Conservation (phyloP, 2,329 filamentous ascomycete genomes). For the Trichoderma pleuroti region DNA sequence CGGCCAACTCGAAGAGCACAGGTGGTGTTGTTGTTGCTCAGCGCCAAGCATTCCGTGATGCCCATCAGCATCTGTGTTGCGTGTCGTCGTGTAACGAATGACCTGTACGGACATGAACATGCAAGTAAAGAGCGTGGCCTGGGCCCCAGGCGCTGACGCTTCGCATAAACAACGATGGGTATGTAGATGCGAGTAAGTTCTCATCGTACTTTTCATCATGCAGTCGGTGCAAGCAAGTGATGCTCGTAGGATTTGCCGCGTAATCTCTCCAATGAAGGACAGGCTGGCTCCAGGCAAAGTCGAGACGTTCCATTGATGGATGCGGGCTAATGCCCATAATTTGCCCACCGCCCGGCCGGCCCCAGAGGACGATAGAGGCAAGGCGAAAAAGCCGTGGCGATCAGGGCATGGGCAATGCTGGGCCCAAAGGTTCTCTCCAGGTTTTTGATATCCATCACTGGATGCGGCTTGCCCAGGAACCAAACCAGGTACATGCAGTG, state of each 20-base stretch:
- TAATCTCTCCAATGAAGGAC: background rate
- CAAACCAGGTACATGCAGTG: background rate
- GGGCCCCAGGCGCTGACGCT: background rate
- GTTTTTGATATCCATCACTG: background rate
- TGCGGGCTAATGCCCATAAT: background rate
- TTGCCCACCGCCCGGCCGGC: background rate
- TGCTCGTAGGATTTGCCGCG: background rate
- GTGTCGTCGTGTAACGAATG: background rate
- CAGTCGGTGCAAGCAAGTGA: background rate
- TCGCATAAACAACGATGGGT: background rate
- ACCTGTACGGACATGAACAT: background rate
- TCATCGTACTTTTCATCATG: background rate
- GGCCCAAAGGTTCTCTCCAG: background rate
- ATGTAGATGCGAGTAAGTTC: background rate
- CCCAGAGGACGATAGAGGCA: background rate
- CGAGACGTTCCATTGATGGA: slow-evolving; percentile 6
- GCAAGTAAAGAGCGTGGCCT: background rate
- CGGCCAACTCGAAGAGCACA: background rate
- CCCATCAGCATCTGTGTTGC: background rate
- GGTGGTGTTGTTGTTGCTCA: background rate
- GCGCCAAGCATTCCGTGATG: background rate
- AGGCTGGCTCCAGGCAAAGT: background rate
- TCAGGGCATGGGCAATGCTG: background rate
- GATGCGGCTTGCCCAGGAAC: background rate
- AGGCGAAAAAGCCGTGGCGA: background rate